phyloP scores from a whole-genome alignment of 305 asterid genomes.

The Rubia balearica region DNA sequence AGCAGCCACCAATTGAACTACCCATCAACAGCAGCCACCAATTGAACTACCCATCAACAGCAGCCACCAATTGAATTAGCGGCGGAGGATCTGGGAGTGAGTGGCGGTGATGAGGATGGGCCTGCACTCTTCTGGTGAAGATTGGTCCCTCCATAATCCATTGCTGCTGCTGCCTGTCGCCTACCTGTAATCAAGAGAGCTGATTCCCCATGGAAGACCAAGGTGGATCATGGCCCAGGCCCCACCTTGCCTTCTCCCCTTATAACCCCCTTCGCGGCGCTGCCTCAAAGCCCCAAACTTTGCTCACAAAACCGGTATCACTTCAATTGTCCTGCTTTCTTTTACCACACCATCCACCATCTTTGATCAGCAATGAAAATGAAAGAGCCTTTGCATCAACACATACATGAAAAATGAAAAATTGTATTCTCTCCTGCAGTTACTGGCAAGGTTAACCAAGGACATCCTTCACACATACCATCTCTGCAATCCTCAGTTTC shows the following conservation, averaged over 20 bases:
- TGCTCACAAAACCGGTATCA: conserved; percentile 83
- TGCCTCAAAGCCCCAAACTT: conserved; percentile 45
- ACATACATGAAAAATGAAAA: too few relatives aligned
- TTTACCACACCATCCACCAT: too few relatives aligned
- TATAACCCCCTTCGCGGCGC: conserved; percentile 33
- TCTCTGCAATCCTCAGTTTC: conserved; percentile 77
- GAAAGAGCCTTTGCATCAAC: too few relatives aligned
- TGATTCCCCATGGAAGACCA: conserved; percentile 16
- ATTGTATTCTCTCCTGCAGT: conserved; percentile 38
- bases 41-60: too few relatives aligned
- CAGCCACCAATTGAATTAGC: too few relatives aligned
- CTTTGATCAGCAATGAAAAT: too few relatives aligned
- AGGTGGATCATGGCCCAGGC: conserved; percentile 31
- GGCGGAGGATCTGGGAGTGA: not conserved
- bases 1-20: too few relatives aligned
- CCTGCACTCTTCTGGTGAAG: conserved; percentile 91
- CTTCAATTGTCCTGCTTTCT: conserved; percentile 4
- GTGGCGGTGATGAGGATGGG: conserved; percentile 71
- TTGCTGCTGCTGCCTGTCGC: too few relatives aligned
- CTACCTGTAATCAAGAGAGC: too few relatives aligned
- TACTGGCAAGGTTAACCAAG: conserved; percentile 86
- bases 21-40: too few relatives aligned
- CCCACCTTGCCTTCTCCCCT: conserved; percentile 58
- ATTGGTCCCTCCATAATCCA: conserved; percentile 17
- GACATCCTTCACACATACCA: conserved; percentile 80